These are phyloP conservation scores for Gyrodon lividus DNA, from an alignment of 768 basidiomycete genomes.

Conservation along the genomic window DNA sequence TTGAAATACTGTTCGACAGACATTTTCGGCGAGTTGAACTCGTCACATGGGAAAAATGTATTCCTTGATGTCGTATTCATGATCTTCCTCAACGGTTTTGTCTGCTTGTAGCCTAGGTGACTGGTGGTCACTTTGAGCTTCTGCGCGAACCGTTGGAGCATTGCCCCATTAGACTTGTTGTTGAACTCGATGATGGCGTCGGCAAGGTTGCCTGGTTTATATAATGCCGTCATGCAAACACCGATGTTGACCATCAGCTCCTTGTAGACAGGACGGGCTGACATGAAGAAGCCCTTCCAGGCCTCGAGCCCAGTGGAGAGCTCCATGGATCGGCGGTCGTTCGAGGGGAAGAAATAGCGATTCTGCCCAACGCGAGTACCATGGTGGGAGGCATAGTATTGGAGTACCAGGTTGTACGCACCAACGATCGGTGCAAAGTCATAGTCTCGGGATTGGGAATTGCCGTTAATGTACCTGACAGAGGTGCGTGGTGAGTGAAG, in stretches of 20 bases:
- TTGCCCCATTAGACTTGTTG: slow-evolving; percentile 37
- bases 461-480: slow-evolving; percentile 40
- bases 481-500: not conserved
- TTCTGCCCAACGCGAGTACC: slow-evolving; percentile 51
- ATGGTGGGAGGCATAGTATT: slow-evolving; percentile 40
- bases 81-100: slow-evolving; percentile 47
- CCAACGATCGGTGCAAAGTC: slow-evolving; percentile 43
- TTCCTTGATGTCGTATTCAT: slow-evolving; percentile 40
- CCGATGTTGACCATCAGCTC: slow-evolving; percentile 55
- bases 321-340: slow-evolving; percentile 10
- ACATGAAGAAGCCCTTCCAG: slow-evolving; percentile 50
- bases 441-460: slow-evolving; percentile 34
- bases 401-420: slow-evolving; percentile 49
- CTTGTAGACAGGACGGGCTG: slow-evolving; percentile 47
- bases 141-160: slow-evolving; percentile 48
- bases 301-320: slow-evolving; percentile 44
- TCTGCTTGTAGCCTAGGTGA: slow-evolving; percentile 53
- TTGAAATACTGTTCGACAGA: slow-evolving; percentile 65
- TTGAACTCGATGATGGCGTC: slow-evolving; percentile 53
- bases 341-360: slow-evolving; percentile 48
- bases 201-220: slow-evolving; percentile 60
- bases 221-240: slow-evolving; percentile 53
- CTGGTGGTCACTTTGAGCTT: slow-evolving; percentile 56
- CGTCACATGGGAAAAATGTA: slow-evolving; percentile 55
- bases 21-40: slow-evolving; percentile 49